Evolutionary conservation across 148 eudicot genomes (phyloP), one percentile per base, ranked within the genome.

Genomic region (Rhododendron simsii): DNA sequence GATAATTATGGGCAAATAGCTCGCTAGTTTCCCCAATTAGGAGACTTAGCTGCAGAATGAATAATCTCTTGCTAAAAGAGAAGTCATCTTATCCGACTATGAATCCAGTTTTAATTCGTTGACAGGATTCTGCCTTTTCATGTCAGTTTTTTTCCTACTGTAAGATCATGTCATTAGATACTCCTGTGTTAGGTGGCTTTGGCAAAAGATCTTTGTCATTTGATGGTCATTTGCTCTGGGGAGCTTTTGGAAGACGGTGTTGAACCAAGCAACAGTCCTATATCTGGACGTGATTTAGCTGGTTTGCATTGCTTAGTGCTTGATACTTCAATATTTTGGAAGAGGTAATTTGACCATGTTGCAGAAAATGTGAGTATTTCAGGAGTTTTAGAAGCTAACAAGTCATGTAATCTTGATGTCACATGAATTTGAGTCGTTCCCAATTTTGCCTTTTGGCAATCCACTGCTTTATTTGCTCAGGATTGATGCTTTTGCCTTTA

Each of bases 201-300:
- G 92, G 95, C 96, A 39, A 94, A 92, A 89, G 98, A 97, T 90
- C 92, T 97, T 88, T 90, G 95, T 92, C 95, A 93, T 90, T 86
- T 95, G 86, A 88, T 89, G 87, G 91, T 93, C 86, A 84, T 93
- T 44, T 97, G 98, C 92, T 89, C 92, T 61, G 98, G 98, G 80
- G 92, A 92, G 85, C 84, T 93, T 55, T 81, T 84, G 55, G 80
- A 90, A 87, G 85, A 86, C 39, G 81, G 84, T 30, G 82, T 84
- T 87, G 90, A 90, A 86, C 48, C 87, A 53, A 80, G 82, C 74
- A 84, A 80, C 26, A 84, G 84, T 81, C 89, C 87, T 65, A 75
- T 85, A 41, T 81, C 94, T 88, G 89, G 84, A 77, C 80, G 78
- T 87, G 85, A 79, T 84, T 86, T 88, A 76, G 73, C 78, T 78